Conservation (phyloP, 192 early-diverging fungal genomes). For the Lobosporangium transversale region DNA sequence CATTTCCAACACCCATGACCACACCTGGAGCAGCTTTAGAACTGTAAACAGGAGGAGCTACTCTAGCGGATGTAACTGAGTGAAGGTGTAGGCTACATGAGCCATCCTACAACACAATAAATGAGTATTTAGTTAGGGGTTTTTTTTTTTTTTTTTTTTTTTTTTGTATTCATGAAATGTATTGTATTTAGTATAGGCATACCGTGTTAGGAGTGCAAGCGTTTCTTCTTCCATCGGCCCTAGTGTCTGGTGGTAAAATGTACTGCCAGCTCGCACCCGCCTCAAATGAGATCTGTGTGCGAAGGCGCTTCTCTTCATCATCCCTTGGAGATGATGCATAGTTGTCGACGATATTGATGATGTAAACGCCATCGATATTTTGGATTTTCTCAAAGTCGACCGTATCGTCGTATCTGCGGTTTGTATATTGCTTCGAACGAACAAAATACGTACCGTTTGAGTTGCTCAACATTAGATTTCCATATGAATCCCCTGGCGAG, state of each 20-base stretch:
- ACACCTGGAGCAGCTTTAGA: slow-evolving; percentile 80
- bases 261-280: slow-evolving; percentile 83
- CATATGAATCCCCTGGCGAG: slow-evolving; percentile 56
- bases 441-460: slow-evolving; percentile 91
- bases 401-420: slow-evolving; percentile 75
- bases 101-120: slow-evolving; percentile 38
- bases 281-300: slow-evolving; percentile 85
- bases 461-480: slow-evolving; percentile 85
- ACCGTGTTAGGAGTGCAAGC: slow-evolving; percentile 59
- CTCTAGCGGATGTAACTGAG: slow-evolving; percentile 75
- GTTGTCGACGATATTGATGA: slow-evolving; percentile 89
- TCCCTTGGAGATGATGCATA: slow-evolving; percentile 63
- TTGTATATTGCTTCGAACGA: slow-evolving; percentile 80
- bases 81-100: slow-evolving; percentile 89
- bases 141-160: too few species aligned
- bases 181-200: slow-evolving; percentile 1
- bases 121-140: background rate
- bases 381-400: slow-evolving; percentile 94
- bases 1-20: slow-evolving; percentile 91
- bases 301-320: slow-evolving; percentile 64
- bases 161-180: too few species aligned
- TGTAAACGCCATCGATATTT: slow-evolving; percentile 81
- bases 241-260: slow-evolving; percentile 70
- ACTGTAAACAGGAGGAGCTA: slow-evolving; percentile 79
- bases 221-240: slow-evolving; percentile 65